Conservation (phyloP, 73 alveolate genomes). For the Breviolum minutum region DNA sequence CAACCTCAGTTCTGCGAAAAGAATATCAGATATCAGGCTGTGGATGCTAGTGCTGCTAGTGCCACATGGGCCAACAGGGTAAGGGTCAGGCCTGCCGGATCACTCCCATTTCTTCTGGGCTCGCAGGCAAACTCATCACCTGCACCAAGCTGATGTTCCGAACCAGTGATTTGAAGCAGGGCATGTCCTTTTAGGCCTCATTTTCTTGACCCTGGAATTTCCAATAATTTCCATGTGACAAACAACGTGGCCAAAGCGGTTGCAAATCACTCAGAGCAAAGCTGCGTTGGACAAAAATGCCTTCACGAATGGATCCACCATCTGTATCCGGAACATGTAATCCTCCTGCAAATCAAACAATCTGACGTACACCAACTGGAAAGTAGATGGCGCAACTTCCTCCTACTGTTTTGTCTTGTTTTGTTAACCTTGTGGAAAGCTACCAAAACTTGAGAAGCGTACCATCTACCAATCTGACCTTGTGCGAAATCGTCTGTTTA, state of each 20-base stretch:
- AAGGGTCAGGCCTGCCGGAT: constrained; percentile 48
- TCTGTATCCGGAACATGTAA: constrained; percentile 45
- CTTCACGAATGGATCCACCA: constrained; percentile 66
- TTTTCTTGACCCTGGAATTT: neutral
- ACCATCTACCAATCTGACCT: too few species aligned
- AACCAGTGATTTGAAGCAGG: too few species aligned
- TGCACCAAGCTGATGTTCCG: neutral
- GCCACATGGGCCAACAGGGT: neutral
- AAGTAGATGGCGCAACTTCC: too few species aligned
- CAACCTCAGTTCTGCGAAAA: constrained; percentile 12
- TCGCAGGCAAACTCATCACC: constrained; percentile 85
- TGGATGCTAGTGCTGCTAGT: neutral
- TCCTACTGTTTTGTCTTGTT: neutral
- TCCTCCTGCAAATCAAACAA: constrained; percentile 3
- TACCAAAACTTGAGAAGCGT: too few species aligned
- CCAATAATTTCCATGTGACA: too few species aligned
- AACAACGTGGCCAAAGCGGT: too few species aligned
- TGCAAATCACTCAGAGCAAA: neutral
- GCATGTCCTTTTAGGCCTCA: neutral
- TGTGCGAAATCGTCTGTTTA: too few species aligned
- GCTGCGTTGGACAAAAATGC: neutral
- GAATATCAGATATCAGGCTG: neutral
- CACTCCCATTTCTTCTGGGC: constrained; percentile 71
- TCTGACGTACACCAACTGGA: too few species aligned
- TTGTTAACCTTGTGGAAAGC: neutral